Percentiles rank a stretch among this genome's conserved stretches.
Conservation (phyloP, 352 stramenopile genomes). For the Phytophthora sp. region DNA sequence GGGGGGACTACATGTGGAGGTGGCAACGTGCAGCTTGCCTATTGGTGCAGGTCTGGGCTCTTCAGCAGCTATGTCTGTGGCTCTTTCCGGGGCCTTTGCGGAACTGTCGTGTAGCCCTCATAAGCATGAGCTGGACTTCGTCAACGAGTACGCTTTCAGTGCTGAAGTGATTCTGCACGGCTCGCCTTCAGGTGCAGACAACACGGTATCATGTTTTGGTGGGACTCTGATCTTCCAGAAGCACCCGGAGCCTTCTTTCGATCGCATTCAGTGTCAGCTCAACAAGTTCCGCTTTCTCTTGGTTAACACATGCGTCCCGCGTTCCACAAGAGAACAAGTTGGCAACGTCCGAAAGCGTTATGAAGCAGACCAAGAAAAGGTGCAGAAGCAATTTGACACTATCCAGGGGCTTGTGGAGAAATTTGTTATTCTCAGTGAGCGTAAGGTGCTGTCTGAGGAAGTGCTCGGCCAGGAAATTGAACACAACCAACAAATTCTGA, state of each 20-base stretch:
- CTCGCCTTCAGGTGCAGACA: slow-evolving; percentile 91
- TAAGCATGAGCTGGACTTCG: slow-evolving; percentile 43
- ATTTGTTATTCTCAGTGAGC: slow-evolving; percentile 58
- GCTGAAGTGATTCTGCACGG: slow-evolving; percentile 92
- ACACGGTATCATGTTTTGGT: slow-evolving; percentile 90
- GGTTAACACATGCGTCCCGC: slow-evolving; percentile 91
- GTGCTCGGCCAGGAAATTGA: slow-evolving; percentile 57
- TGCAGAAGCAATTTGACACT: slow-evolving; percentile 69
- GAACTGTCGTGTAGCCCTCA: slow-evolving; percentile 38
- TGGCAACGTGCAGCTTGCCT: slow-evolving; percentile 62
- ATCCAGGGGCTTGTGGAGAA: slow-evolving; percentile 80
- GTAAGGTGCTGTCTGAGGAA: slow-evolving; percentile 47
- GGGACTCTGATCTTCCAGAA: slow-evolving; percentile 87
- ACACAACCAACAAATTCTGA: slow-evolving; percentile 82
- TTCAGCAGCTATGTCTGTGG: slow-evolving; percentile 90
- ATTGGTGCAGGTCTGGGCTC: slow-evolving; percentile 92
- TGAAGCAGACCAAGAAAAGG: slow-evolving; percentile 47
- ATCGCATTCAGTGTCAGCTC: slow-evolving; percentile 54
- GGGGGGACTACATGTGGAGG: slow-evolving; percentile 51
- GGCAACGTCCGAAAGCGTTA: slow-evolving; percentile 70
- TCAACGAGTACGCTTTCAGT: slow-evolving; percentile 90
- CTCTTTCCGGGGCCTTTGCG: slow-evolving; percentile 69
- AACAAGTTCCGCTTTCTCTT: slow-evolving; percentile 86
- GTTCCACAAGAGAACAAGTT: slow-evolving; percentile 89
- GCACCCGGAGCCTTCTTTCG: slow-evolving; percentile 49